These are phyloP conservation scores for Boletus semigastroideus DNA, from an alignment of 1,284 basidiomycete genomes.

Conservation along the genomic window DNA sequence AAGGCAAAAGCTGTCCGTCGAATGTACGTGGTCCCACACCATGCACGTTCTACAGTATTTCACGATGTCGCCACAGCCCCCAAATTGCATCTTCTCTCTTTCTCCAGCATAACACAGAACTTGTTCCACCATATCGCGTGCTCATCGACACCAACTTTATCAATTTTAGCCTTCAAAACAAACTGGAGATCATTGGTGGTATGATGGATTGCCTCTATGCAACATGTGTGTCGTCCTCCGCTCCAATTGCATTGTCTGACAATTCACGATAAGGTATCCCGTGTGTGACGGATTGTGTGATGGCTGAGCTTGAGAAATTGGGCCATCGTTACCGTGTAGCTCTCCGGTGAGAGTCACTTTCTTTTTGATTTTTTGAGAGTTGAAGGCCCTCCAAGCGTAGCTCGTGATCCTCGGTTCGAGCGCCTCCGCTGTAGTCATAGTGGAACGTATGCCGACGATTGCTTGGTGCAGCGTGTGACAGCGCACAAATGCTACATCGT, in stretches of 20 bases:
- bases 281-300: slow-evolving; percentile 97
- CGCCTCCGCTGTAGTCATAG: slow-evolving; percentile 88
- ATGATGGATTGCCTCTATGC: slow-evolving; percentile 99
- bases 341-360: slow-evolving; percentile 59
- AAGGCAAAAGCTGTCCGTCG: slow-evolving; percentile 71
- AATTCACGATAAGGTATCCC: slow-evolving; percentile 80
- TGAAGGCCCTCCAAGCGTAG: slow-evolving; percentile 59
- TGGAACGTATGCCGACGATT: slow-evolving; percentile 98
- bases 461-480: slow-evolving; percentile 92
- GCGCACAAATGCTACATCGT: slow-evolving; percentile 97
- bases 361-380: not conserved
- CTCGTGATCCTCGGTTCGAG: slow-evolving; percentile 96
- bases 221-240: slow-evolving; percentile 75
- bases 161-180: slow-evolving; percentile 98
- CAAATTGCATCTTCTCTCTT: slow-evolving; percentile 90
- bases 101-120: slow-evolving; percentile 92
- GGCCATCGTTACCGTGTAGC: slow-evolving; percentile 96
- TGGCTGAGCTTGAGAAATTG: slow-evolving; percentile 97
- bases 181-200: slow-evolving; percentile 91
- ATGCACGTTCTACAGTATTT: slow-evolving; percentile 4
- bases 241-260: slow-evolving; percentile 2
- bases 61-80: slow-evolving; percentile 46
- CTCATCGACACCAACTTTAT: slow-evolving; percentile 99
- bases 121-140: slow-evolving; percentile 96
- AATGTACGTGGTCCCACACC: slow-evolving; percentile 51